Base-by-base conservation (phyloP, 2,329 filamentous ascomycete genomes). In the Nemania sp. region DNA sequence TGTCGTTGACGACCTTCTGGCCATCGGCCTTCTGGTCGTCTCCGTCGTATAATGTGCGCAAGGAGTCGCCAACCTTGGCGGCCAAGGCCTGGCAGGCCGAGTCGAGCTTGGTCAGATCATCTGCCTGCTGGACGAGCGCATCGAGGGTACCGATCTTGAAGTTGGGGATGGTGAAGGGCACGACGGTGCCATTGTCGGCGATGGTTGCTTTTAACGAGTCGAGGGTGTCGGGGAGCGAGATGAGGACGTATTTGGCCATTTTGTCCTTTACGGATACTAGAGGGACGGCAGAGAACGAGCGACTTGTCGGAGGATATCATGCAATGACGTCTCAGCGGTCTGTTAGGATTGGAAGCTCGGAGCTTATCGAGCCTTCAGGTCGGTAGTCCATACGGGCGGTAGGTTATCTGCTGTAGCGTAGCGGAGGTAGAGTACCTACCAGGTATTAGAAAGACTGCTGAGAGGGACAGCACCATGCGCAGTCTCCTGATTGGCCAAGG, bases 91-190 rank as follows among this genome's bases (percentile, higher is more conserved):
- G 87, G 75, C 92, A 97, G 37, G 85, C 83, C 37, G 83, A 76
- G 68, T 96, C 91, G 53, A 98, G 87, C 85, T 97, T 98, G 60
- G 88, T 84, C 56, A 99, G 82, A 73, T 98, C 95, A 73, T 99
- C 95, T 58, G 95, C 95, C 77, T 99, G 94, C 78, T 97, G 91
- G 46, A 99, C 92, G 59, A 99, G 83, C 40, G 90, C 92, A 79
- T 99, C 95, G 39, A 99, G 84, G 0, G 95, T 97, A 60, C 95
- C 95, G 75, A 99, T 96, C 81, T 98, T 99, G 84, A 99, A 97
- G 67, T 92, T 89, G 18, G 95, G 95, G 65, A 98, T 90, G 58
- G 85, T 80, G 74, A 98, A 97, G 2, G 88, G 87, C 53, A 87
- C 80, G 47, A 92, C 89, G 54, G 84, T 86, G 73, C 90, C 92